phyloP scores from a whole-genome alignment of 2,329 filamentous ascomycete genomes.

The Pseudogymnoascus destructans region DNA sequence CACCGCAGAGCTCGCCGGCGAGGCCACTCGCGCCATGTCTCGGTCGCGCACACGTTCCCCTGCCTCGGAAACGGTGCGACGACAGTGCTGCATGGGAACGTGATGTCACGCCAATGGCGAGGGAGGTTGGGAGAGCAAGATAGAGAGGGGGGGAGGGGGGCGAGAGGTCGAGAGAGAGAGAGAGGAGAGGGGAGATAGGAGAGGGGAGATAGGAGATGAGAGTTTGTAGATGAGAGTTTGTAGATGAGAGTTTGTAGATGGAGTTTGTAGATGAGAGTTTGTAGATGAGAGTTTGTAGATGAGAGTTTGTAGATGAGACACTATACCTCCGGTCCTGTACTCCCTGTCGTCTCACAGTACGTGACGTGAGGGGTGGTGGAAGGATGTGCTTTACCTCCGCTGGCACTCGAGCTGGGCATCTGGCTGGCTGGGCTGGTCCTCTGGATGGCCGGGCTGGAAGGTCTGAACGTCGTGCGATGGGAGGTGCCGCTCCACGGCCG shows the following conservation, averaged over 20 bases:
- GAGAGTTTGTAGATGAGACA: background rate
- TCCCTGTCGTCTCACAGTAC: background rate
- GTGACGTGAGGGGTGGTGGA: background rate
- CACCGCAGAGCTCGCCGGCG: background rate
- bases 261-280: background rate
- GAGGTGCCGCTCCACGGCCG: background rate
- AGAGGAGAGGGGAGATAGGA: background rate
- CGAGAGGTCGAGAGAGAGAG: background rate
- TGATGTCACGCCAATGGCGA: background rate
- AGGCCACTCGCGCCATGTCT: background rate
- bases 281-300: background rate
- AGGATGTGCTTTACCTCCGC: background rate
- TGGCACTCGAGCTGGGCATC: background rate
- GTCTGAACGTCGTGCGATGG: background rate
- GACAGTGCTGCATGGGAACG: background rate
- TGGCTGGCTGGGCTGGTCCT: background rate
- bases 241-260: background rate
- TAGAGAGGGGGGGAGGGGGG: background rate
- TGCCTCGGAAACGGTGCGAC: constrained; percentile 1
- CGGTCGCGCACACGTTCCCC: constrained; percentile 3
- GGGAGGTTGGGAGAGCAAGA: background rate
- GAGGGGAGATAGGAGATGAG: background rate
- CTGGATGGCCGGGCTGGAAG: background rate
- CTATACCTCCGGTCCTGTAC: background rate
- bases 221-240: background rate